phyloP scores from a whole-genome alignment of 2,329 filamentous ascomycete species.

The Rhytidhysteron rufulum region DNA sequence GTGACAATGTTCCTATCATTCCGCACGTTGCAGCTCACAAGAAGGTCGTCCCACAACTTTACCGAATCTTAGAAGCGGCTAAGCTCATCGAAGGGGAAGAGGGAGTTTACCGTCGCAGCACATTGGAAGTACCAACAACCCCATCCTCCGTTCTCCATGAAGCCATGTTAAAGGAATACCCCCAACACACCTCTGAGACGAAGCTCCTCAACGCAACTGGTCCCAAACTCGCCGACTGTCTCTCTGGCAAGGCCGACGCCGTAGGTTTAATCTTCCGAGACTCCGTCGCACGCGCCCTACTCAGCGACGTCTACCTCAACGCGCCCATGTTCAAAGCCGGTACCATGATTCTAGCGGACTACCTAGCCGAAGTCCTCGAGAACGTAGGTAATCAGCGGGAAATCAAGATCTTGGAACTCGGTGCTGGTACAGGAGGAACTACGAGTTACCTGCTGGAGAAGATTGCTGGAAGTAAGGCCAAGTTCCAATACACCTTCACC shows the following conservation, averaged over 20 bases:
- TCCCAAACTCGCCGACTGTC: conserved; percentile 33
- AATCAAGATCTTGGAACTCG: conserved; percentile 33
- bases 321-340: conserved; percentile 12
- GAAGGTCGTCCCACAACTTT: conserved; percentile 13
- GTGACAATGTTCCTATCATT: conserved; percentile 9
- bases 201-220: conserved; percentile 33
- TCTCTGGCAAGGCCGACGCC: conserved; percentile 35
- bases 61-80: conserved; percentile 12
- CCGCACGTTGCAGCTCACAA: conserved; percentile 7
- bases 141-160: conserved; percentile 14
- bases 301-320: conserved; percentile 37
- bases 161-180: conserved; percentile 22
- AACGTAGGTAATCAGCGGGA: not conserved
- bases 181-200: conserved; percentile 29
- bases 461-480: too few species aligned
- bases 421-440: conserved; percentile 38
- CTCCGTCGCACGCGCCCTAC: conserved; percentile 15
- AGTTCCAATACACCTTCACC: conserved; percentile 39
- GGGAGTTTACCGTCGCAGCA: not conserved
- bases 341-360: conserved; percentile 12
- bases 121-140: not conserved
- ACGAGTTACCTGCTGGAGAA: conserved; percentile 29
- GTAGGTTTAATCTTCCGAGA: conserved; percentile 39
- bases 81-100: not conserved
- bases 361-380: conserved; percentile 5